Conservation (phyloP, 179 eudicot genomes). For the Dionaea muscipula region DNA sequence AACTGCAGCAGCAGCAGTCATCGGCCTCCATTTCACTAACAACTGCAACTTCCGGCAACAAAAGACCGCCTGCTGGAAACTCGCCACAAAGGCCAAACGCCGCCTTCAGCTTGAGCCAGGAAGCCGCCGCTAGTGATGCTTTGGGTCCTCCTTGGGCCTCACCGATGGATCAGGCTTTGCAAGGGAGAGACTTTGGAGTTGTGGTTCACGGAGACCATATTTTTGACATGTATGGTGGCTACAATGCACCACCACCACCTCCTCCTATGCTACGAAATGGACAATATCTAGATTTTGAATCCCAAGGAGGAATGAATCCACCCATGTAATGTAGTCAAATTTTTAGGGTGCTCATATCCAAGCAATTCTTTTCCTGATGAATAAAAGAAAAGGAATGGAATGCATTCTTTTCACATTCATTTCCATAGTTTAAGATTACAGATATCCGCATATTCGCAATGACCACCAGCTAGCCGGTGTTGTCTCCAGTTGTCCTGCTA, state of each 20-base stretch:
- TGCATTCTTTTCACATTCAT: too few species aligned
- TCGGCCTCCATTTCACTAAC: slow-evolving; percentile 49
- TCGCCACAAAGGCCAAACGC: slow-evolving; percentile 40
- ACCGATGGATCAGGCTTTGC: slow-evolving; percentile 33
- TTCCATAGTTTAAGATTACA: too few species aligned
- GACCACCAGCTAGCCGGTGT: too few species aligned
- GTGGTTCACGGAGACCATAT: slow-evolving; percentile 26
- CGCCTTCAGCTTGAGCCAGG: slow-evolving; percentile 38
- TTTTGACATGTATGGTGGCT: slow-evolving; percentile 65
- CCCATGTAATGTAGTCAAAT: too few species aligned
- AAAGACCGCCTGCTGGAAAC: slow-evolving; percentile 39
- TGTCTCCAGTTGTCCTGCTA: too few species aligned
- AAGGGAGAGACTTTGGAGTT: slow-evolving; percentile 29
- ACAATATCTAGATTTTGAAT: slow-evolving; percentile 51
- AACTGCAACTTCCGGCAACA: slow-evolving; percentile 34
- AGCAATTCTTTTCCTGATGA: too few species aligned
- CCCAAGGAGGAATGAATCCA: slow-evolving; percentile 45
- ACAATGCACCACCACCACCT: too few species aligned
- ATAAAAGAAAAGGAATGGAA: too few species aligned
- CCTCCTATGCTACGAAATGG: slow-evolving; percentile 31
- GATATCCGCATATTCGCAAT: too few species aligned
- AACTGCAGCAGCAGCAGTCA: slow-evolving; percentile 68
- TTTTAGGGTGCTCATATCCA: too few species aligned
- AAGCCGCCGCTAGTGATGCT: slow-evolving; percentile 42
- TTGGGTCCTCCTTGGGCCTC: slow-evolving; percentile 52